phyloP scores from a whole-genome alignment of 2,329 filamentous ascomycete species.

The Zasmidium cellare region DNA sequence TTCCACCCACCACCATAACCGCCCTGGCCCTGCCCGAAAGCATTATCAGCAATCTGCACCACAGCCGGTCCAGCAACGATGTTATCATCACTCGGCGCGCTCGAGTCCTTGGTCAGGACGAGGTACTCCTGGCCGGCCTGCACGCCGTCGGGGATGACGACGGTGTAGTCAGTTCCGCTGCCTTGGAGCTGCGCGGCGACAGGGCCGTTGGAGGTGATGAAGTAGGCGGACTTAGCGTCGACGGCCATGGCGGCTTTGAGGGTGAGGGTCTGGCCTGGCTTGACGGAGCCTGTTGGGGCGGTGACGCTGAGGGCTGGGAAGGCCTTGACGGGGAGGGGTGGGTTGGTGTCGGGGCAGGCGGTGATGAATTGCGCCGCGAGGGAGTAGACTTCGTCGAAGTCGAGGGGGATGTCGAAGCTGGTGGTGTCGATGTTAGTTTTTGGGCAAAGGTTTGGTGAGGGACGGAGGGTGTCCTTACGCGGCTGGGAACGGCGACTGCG shows the following conservation, averaged over 20 bases:
- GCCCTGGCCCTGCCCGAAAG: not conserved
- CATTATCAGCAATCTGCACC: conserved; percentile 21
- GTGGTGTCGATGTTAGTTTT: not conserved
- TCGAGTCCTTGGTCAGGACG: conserved; percentile 24
- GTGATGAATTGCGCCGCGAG: conserved; percentile 64
- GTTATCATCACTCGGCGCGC: conserved; percentile 27
- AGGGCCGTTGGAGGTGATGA: conserved; percentile 28
- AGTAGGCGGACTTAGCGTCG: conserved; percentile 23
- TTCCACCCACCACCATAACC: not conserved
- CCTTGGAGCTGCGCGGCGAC: conserved; percentile 24
- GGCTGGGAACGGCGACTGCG: conserved; percentile 53
- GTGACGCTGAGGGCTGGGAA: conserved; percentile 26
- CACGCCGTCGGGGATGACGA: conserved; percentile 18
- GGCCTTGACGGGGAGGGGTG: conserved; percentile 56
- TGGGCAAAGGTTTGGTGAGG: not conserved
- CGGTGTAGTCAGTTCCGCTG: conserved; percentile 17
- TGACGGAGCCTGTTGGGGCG: conserved; percentile 11
- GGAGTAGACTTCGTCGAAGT: conserved; percentile 61
- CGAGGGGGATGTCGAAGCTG: conserved; percentile 54
- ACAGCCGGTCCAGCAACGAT: conserved; percentile 32
- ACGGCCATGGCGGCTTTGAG: conserved; percentile 23
- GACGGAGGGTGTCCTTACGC: conserved; percentile 43
- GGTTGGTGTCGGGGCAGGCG: conserved; percentile 53
- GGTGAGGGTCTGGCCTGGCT: conserved; percentile 25
- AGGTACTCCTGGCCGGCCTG: conserved; percentile 29